Evolutionary conservation across 768 basidiomycete species (phyloP).

Genomic region (Rubroboletus satanas): DNA sequence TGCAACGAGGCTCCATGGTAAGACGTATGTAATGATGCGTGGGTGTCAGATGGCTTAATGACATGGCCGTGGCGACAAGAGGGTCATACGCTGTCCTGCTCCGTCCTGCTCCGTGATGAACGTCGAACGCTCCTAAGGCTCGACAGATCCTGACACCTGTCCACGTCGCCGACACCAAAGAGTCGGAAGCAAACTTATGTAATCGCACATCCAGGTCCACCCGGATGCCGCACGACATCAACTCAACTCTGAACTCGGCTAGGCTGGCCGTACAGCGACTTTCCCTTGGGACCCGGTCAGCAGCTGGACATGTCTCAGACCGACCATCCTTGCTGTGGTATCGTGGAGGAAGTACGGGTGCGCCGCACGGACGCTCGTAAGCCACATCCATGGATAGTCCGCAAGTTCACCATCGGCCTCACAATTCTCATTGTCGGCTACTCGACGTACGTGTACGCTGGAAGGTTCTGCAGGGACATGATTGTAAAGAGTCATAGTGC

Average conservation of each 20-base stretch:
- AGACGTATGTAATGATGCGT: constrained; percentile 25
- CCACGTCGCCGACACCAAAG: background rate
- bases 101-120: background rate
- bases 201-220: constrained; percentile 13
- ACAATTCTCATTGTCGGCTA: constrained; percentile 62
- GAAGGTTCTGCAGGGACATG: constrained; percentile 66
- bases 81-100: background rate
- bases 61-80: constrained; percentile 1
- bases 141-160: background rate
- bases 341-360: constrained; percentile 47
- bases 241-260: constrained; percentile 6
- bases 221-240: constrained; percentile 11
- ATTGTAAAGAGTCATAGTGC: constrained; percentile 44
- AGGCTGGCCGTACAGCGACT: background rate
- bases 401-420: constrained; percentile 63
- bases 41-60: constrained; percentile 19
- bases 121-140: background rate
- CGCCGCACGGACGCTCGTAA: constrained; percentile 38
- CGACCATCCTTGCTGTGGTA: constrained; percentile 41
- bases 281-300: background rate
- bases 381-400: constrained; percentile 70
- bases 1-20: constrained; percentile 23
- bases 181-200: constrained; percentile 14
- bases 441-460: constrained; percentile 75
- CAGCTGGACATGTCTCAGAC: constrained; percentile 17